Base-by-base conservation (phyloP, 2,329 filamentous ascomycete genomes). In the Elsinoe ampelina region DNA sequence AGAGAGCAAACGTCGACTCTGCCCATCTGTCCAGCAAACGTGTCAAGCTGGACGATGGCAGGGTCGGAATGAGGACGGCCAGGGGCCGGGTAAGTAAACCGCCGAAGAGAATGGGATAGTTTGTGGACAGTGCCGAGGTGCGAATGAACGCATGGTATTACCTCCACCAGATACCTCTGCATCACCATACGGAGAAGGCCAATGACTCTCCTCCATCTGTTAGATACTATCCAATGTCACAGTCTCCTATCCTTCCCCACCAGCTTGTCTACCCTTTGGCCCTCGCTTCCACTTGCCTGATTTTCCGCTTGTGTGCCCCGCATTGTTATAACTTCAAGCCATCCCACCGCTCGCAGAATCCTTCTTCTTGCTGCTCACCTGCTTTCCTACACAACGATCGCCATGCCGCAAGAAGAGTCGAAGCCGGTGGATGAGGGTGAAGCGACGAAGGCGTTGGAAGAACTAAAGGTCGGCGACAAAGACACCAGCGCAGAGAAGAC, bases 391-490 rank as follows among this genome's bases (percentile, higher is more conserved):
- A 56, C 41, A 17, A n/a, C 54, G 41, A 13, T 26, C 54, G 58
- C 55, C 47, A 77, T 78, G 74, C 74, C 79, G 64, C 68, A 75
- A 47, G 78, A 85, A 68, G 79, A 84, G 67, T 85, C 83, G 43
- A 87, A 86, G 65, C 75, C 78, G 57, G 74, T 78, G 59, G 81
- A 84, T 59, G 75, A 78, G 62, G 73, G 77, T 62, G 73, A 73
- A 48, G 67, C 70, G 13, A 70, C 75, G 61, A 73, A 77, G 58
- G 66, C 67, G 32, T 63, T 70, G 58, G 66, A 67, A 58, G 68
- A 71, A 73, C 72, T 80, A 61, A 79, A 78, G 65, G 70, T 73
- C 17, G 68, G 73, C 5, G 63, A 58, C 34, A 38, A 57, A 5
- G 39, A 22, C 30, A 20, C 38, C 32, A 47, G 42, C 32, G 34